Evolutionary conservation across 768 basidiomycete genomes (phyloP).

Genomic region (Panellus pusillus): DNA sequence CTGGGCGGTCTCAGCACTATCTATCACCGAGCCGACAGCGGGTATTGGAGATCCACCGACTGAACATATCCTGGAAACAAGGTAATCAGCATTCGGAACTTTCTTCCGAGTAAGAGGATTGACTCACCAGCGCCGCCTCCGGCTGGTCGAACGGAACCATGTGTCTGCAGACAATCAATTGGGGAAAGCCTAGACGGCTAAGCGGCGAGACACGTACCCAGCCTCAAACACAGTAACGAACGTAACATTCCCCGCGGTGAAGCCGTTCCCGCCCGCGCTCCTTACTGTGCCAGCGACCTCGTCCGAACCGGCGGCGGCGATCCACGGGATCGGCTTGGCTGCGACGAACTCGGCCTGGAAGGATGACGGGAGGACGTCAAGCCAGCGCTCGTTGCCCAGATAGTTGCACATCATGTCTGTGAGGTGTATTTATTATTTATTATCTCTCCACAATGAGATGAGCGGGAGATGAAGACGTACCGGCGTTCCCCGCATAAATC

Average conservation of each 20-base stretch:
- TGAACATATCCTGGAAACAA: conserved; percentile 11
- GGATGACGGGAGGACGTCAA: conserved; percentile 58
- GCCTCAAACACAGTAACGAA: conserved; percentile 79
- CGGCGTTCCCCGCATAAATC: conserved; percentile 86
- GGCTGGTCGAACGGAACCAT: conserved; percentile 93
- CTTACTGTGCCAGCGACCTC: conserved; percentile 67
- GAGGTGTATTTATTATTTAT: conserved; percentile 19
- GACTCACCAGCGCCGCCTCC: conserved; percentile 66
- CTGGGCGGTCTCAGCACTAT: not conserved
- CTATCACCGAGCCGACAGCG: conserved; percentile 6
- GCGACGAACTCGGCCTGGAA: conserved; percentile 62
- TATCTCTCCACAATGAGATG: not conserved
- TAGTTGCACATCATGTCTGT: conserved; percentile 88
- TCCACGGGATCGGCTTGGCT: conserved; percentile 55
- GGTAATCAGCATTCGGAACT: not conserved
- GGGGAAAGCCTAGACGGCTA: not conserved
- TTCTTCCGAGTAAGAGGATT: not conserved
- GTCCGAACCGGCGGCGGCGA: conserved; percentile 50
- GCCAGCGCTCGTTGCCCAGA: conserved; percentile 79
- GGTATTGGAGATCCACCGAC: conserved; percentile 17
- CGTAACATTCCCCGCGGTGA: conserved; percentile 79
- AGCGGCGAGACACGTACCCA: conserved; percentile 51
- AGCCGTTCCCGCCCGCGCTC: conserved; percentile 62
- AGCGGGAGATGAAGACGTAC: conserved; percentile 39
- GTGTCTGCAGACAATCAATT: conserved; percentile 47